Conservation (phyloP, 345 rosid species). For the Cochlearia excelsa region DNA sequence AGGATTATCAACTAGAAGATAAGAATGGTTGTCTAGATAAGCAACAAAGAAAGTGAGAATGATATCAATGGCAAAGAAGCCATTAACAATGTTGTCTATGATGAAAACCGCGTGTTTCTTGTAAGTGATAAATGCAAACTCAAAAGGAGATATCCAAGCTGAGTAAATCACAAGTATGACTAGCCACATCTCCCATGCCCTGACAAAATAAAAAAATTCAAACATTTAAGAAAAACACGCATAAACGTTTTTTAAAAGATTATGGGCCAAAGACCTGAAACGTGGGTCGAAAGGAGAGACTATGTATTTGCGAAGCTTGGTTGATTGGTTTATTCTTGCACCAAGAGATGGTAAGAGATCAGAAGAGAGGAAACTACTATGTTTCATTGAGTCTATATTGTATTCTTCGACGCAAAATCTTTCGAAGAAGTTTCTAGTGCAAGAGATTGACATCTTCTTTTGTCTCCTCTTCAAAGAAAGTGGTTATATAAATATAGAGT, state of each 20-base stretch:
- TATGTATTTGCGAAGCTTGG: constrained; percentile 70
- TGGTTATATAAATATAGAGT: constrained; percentile 44
- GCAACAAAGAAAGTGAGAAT: constrained; percentile 92
- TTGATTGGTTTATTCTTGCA: constrained; percentile 79
- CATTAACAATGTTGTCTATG: constrained; percentile 78
- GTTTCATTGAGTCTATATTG: constrained; percentile 42
- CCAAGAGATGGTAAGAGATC: constrained; percentile 98
- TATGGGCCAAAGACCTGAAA: constrained; percentile 54
- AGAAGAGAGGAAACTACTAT: constrained; percentile 61
- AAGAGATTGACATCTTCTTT: constrained; percentile 48
- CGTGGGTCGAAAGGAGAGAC: constrained; percentile 78
- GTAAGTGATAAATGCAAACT: constrained; percentile 74
- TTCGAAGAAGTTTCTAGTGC: constrained; percentile 68
- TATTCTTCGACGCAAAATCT: constrained; percentile 75
- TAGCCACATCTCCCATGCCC: constrained; percentile 97
- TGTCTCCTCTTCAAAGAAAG: constrained; percentile 28
- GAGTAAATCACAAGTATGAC: constrained; percentile 84
- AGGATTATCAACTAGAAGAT: constrained; percentile 78
- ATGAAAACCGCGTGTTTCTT: constrained; percentile 69
- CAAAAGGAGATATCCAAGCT: constrained; percentile 95
- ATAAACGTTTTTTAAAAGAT: constrained; percentile 12
- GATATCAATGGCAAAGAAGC: constrained; percentile 86
- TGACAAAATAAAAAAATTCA: constrained; percentile 39
- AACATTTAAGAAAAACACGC: background rate
- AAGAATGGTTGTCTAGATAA: constrained; percentile 65